Percentiles rank a stretch among this genome's conserved stretches.
These are phyloP conservation scores for Pinus taeda DNA, from an alignment of 75 land plant genomes.

Conservation along the genomic window DNA sequence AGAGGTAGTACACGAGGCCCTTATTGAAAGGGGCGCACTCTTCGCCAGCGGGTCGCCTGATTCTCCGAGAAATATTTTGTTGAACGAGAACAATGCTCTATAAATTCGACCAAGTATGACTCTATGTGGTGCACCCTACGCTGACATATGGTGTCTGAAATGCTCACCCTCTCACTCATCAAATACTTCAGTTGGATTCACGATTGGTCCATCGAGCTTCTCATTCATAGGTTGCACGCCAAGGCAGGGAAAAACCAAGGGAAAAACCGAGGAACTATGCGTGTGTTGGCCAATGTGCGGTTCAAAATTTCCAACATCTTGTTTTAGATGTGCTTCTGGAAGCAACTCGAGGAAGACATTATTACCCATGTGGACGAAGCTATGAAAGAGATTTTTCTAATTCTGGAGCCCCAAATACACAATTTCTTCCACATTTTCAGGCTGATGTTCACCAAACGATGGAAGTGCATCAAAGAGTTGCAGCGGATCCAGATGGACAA, in stretches of 20 bases:
- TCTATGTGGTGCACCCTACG: slow-evolving; percentile 84
- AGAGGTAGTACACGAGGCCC: slow-evolving; percentile 67
- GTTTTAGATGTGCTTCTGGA: slow-evolving; percentile 37
- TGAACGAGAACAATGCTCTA: slow-evolving; percentile 76
- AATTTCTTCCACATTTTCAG: slow-evolving; percentile 42
- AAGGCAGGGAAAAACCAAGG: slow-evolving; percentile 32
- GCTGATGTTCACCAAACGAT: slow-evolving; percentile 32
- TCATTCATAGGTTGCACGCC: slow-evolving; percentile 35
- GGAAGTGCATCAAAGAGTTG: slow-evolving; percentile 32
- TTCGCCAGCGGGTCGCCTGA: slow-evolving; percentile 73
- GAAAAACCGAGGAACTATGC: slow-evolving; percentile 28
- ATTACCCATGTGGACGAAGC: slow-evolving; percentile 48
- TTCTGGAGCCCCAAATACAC: slow-evolving; percentile 37
- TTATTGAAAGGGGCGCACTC: slow-evolving; percentile 53
- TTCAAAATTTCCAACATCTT: slow-evolving; percentile 58
- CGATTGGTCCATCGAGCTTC: slow-evolving; percentile 43
- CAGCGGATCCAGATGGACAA: slow-evolving; percentile 29
- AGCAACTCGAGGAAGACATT: slow-evolving; percentile 11
- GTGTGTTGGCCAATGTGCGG: slow-evolving; percentile 32
- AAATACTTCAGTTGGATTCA: slow-evolving; percentile 37
- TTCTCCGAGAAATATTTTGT: slow-evolving; percentile 47
- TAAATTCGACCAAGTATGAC: slow-evolving; percentile 60
- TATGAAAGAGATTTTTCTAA: slow-evolving; percentile 49
- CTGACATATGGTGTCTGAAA: slow-evolving; percentile 69
- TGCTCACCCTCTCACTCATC: slow-evolving; percentile 57